Evolutionary conservation across 345 rosid species (phyloP).

Genomic region (Lagerstroemia speciosa): DNA sequence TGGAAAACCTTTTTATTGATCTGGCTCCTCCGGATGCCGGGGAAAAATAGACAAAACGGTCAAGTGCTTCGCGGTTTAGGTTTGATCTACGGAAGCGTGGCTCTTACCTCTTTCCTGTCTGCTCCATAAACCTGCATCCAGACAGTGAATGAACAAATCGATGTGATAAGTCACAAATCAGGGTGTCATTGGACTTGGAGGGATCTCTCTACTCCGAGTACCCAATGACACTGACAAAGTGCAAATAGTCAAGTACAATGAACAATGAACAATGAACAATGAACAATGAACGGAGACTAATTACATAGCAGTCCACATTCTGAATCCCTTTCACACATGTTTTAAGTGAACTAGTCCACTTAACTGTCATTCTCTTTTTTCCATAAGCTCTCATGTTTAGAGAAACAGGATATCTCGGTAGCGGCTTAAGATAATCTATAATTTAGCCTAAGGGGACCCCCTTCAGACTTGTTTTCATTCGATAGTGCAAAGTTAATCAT

Average conservation of each 20-base stretch:
- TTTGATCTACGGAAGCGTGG: conserved; percentile 43
- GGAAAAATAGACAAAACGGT: neutral
- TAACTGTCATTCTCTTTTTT: no score
- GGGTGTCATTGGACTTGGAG: no score
- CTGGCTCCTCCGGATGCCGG: neutral
- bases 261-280: neutral
- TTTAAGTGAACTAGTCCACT: no score
- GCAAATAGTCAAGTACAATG: neutral
- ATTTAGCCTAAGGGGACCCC: no score
- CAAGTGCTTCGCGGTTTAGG: neutral
- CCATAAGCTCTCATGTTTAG: no score
- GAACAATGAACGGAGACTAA: neutral
- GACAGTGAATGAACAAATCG: neutral
- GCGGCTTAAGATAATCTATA: no score
- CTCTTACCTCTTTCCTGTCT: conserved; percentile 83
- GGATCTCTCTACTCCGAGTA: neutral
- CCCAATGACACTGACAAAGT: neutral
- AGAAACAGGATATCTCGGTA: no score
- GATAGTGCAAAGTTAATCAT: no score
- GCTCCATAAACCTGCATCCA: conserved; percentile 57
- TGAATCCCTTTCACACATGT: no score
- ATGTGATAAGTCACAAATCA: neutral
- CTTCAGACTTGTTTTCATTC: no score
- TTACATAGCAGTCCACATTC: neutral
- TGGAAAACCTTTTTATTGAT: neutral